These are phyloP conservation scores for Ustilago loliicola DNA, from an alignment of 1,284 basidiomycete genomes.

Conservation along the genomic window DNA sequence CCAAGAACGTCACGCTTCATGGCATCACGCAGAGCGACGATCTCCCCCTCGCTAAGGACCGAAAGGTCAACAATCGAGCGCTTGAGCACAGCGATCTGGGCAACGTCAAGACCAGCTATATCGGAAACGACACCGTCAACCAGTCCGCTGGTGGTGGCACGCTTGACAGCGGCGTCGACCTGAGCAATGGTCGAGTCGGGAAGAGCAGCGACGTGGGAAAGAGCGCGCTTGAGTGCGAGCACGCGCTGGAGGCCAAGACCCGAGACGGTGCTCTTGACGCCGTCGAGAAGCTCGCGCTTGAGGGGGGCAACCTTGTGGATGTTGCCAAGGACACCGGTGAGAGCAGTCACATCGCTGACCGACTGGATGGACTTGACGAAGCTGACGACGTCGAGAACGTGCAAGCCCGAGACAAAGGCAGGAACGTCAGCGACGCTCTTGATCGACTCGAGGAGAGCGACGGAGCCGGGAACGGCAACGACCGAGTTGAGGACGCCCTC, in stretches of 20 bases:
- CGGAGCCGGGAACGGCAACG: conserved; percentile 16
- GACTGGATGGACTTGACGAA: conserved; percentile 31
- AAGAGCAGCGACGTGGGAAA: conserved; percentile 31
- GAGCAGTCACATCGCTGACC: conserved; percentile 8
- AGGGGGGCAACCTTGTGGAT: background rate
- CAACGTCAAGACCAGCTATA: conserved; percentile 10
- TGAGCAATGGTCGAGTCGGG: conserved; percentile 17
- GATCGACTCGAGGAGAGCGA: conserved; percentile 25
- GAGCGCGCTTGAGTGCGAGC: conserved; percentile 24
- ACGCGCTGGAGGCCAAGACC: conserved; percentile 18
- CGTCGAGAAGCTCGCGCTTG: conserved; percentile 30
- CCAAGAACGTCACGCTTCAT: conserved; percentile 4
- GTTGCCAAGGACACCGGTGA: background rate
- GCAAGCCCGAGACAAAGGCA: conserved; percentile 26
- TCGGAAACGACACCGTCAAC: background rate
- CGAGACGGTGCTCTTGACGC: conserved; percentile 11
- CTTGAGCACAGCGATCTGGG: conserved; percentile 15
- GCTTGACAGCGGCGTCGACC: conserved; percentile 14
- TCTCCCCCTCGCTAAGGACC: conserved; percentile 6
- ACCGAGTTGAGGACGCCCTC: conserved; percentile 18
- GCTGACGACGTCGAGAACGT: conserved; percentile 9
- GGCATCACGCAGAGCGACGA: conserved; percentile 4
- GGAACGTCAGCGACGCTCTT: conserved; percentile 30
- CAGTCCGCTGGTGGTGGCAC: background rate
- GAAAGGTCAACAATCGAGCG: conserved; percentile 24